Percentiles rank a stretch among this genome's conserved stretches.
Conservation (phyloP, 257 asterid species). For the Nicotiana tomentosiformis region DNA sequence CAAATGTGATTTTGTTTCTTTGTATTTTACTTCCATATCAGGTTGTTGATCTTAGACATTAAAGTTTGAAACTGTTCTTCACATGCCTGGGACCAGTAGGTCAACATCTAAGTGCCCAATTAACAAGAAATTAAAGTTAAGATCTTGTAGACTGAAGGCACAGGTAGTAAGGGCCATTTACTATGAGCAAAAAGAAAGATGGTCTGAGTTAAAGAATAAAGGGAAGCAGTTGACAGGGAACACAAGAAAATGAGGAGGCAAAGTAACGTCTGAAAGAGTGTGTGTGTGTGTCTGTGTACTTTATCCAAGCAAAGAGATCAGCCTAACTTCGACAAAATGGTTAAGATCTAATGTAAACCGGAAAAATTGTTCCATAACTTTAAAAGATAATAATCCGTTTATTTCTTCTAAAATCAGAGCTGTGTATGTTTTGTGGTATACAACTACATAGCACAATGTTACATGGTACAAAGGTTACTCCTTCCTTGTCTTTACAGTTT, state of each 20-base stretch:
- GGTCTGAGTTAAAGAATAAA: not conserved
- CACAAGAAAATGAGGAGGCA: not conserved
- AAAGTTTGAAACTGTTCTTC: not conserved
- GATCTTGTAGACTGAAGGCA: not conserved
- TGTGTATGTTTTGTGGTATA: not conserved
- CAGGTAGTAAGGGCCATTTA: not conserved
- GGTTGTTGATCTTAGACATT: not conserved
- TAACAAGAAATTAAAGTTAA: not conserved
- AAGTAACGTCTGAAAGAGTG: not conserved
- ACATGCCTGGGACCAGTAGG: not conserved
- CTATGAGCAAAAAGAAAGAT: not conserved
- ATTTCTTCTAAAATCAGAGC: not conserved
- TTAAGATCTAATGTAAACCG: not conserved
- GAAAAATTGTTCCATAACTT: not conserved
- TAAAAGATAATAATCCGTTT: not conserved
- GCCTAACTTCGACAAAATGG: not conserved
- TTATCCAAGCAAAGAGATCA: not conserved
- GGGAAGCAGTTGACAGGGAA: not conserved
- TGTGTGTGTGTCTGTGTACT: not conserved
- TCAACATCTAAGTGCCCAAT: not conserved
- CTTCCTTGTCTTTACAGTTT: slow-evolving; percentile 8
- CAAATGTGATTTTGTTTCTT: not conserved
- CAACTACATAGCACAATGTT: not conserved
- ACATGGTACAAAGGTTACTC: not conserved
- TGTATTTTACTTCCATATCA: not conserved